Conservation (phyloP, 2,329 filamentous ascomycete genomes). For the Epichloe coenophiala region DNA sequence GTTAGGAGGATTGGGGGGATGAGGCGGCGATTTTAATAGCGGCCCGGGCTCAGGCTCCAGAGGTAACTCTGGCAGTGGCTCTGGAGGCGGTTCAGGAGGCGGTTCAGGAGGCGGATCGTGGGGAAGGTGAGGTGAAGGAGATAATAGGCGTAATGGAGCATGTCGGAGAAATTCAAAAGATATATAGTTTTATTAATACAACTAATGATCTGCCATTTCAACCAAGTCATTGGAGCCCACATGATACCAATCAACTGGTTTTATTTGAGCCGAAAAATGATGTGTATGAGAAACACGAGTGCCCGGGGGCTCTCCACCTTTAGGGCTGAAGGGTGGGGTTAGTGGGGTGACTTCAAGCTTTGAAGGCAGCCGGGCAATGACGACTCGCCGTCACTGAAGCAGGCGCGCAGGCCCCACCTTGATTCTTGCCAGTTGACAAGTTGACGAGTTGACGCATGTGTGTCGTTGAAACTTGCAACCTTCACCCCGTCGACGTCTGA, state of each 20-base stretch:
- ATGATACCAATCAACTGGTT: no score
- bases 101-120: background rate
- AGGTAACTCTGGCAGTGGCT: background rate
- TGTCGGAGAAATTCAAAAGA: background rate
- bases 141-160: background rate
- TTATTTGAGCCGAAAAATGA: no score
- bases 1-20: background rate
- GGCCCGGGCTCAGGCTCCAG: background rate
- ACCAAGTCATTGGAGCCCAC: no score
- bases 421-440: background rate
- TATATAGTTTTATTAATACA: no score
- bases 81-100: background rate
- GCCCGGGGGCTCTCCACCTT: background rate
- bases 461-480: background rate
- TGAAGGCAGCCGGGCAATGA: background rate
- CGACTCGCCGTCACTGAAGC: background rate
- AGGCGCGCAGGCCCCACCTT: background rate
- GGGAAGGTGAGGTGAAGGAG: background rate
- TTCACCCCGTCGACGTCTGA: background rate
- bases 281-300: no score
- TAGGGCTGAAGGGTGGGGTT: background rate
- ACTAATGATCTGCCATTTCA: no score
- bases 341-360: no score
- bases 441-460: no score
- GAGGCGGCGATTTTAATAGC: no score